Base-by-base conservation (phyloP, 495 filamentous ascomycete species). In the Glutinoglossum americanum region DNA sequence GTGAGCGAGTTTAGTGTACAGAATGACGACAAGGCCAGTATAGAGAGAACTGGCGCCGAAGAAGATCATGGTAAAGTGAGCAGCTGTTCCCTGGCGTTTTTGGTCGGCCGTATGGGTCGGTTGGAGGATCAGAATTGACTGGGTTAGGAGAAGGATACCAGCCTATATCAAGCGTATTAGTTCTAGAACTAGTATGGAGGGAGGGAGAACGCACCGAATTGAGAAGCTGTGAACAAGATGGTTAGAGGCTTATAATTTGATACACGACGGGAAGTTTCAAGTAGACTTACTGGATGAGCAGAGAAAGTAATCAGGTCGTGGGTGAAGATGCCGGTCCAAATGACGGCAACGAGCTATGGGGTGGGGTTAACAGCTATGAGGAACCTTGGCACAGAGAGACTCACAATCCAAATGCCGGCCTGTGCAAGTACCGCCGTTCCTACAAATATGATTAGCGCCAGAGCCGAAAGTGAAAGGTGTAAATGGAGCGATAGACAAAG, bases 81-180 rank as follows among this genome's bases (percentile, higher is more conserved):
- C 68, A 61, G 76, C 74, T 27, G 85, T 83, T 28, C 88, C 90
- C 19, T 73, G 64, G 17, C 71, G 70, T 65, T 95, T 97, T 64
- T 93, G 82, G 11, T 68, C 62, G 1, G 81, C 70, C 0, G 84
- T 87, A 59, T 84, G 75, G 8, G 90, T 96, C 1, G 90, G 90
- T 66, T 97, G 90, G 32, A 96, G 78, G 64, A 94, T 70, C 37
- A 97, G 80, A 63, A 87, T 80, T 23, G 80, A 81, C 72, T 94
- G 82, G 49, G 84, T 76, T 58, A 87, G 73, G 41, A 87, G 70
- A 57, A 93, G 73, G 26, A 90, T 64, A 27, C 79, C 87, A 55
- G 83, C 67, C 65, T 66, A 54, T 0, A 19, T 27, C 10, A 9
- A 21, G 45, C 10, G 25, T 27, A 48, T 49, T 51, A 37, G 37